Percentiles rank a stretch among this genome's conserved stretches.
Conservation (phyloP, 208 protist genomes). For the Trypanosoma avium region DNA sequence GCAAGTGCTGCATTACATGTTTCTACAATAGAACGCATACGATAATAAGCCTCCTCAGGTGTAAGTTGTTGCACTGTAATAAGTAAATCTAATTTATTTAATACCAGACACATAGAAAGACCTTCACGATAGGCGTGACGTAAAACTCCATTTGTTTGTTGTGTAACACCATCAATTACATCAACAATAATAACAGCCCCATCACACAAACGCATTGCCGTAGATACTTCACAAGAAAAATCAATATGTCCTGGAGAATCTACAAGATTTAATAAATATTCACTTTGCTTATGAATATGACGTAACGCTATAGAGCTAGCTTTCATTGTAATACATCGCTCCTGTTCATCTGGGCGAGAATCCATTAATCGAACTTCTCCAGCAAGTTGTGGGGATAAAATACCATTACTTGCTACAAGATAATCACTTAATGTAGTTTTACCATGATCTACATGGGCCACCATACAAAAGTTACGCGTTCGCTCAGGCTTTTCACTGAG, state of each 20-base stretch:
- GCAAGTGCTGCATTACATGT: constrained; percentile 91
- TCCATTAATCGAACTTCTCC: constrained; percentile 98
- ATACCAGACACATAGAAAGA: constrained; percentile 94
- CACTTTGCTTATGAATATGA: constrained; percentile 55
- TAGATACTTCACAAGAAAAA: constrained; percentile 97
- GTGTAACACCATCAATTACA: constrained; percentile 97
- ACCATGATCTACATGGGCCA: constrained; percentile 99
- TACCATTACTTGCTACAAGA: constrained; percentile 97
- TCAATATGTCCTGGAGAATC: constrained; percentile 99
- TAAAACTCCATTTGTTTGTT: constrained; percentile 95
- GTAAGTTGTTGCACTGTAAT: constrained; percentile 93
- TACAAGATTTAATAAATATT: constrained; percentile 97
- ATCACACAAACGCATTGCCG: constrained; percentile 97
- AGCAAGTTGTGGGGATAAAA: constrained; percentile 96
- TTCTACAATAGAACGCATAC: constrained; percentile 94
- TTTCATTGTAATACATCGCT: constrained; percentile 99
- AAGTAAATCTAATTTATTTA: constrained; percentile 99
- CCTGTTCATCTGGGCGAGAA: constrained; percentile 96
- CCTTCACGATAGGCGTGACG: constrained; percentile 95
- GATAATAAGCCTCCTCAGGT: constrained; percentile 89
- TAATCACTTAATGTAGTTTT: constrained; percentile 99
- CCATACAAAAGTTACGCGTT: constrained; percentile 97
- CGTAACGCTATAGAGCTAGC: constrained; percentile 96
- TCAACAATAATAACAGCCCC: constrained; percentile 98
- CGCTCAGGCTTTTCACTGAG: constrained; percentile 74